Conservation (phyloP, 225 moss, liverwort and hornwort species). For the Pseudisothecium myosuroides region DNA sequence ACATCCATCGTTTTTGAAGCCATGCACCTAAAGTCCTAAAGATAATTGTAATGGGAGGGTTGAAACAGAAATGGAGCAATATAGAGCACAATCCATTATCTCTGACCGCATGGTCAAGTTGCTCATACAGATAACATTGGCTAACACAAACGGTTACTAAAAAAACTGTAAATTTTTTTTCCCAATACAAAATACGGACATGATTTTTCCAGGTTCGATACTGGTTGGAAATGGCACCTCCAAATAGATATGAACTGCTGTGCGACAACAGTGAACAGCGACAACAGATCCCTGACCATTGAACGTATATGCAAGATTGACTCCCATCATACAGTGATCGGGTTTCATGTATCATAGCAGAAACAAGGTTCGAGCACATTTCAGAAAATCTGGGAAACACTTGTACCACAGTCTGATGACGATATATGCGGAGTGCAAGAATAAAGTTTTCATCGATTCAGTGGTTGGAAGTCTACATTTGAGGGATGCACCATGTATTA, state of each 20-base stretch:
- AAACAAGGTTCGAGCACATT: background rate
- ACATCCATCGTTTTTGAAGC: slow-evolving; percentile 12
- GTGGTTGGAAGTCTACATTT: background rate
- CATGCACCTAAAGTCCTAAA: slow-evolving; percentile 15
- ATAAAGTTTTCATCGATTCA: background rate
- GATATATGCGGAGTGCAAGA: background rate
- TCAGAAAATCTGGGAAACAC: background rate
- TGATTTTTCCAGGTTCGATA: background rate
- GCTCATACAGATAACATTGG: background rate
- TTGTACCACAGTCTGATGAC: background rate
- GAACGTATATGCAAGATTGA: background rate
- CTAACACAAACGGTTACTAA: background rate
- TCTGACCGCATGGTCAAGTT: background rate
- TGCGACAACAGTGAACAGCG: background rate
- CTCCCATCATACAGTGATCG: background rate
- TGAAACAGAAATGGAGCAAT: background rate
- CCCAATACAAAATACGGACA: background rate
- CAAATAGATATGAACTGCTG: background rate
- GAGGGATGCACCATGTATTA: background rate
- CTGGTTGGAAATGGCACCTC: background rate
- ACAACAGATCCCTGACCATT: background rate
- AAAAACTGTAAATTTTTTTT: background rate
- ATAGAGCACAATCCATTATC: background rate
- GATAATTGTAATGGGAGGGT: slow-evolving; percentile 15
- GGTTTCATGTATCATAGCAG: background rate